Percentiles rank a stretch among this genome's conserved stretches.
These are phyloP conservation scores for Amanita rimosa DNA, from an alignment of 768 basidiomycete genomes.

Conservation along the genomic window DNA sequence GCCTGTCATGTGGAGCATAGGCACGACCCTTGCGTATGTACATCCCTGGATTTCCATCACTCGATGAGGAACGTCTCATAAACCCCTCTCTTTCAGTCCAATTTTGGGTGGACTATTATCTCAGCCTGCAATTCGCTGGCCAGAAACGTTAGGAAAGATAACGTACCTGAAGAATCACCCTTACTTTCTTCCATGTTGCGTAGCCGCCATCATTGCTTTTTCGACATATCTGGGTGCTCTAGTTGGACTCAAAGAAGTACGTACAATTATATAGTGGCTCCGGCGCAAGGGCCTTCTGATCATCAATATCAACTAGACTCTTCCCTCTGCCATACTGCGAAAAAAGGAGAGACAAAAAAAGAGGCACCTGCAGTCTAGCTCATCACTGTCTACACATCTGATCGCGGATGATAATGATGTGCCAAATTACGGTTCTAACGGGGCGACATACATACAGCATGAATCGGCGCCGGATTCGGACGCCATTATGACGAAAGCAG, in stretches of 20 bases:
- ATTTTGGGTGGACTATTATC: constrained; percentile 21
- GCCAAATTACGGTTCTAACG: neutral
- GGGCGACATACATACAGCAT: neutral
- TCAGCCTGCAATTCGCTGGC: constrained; percentile 17
- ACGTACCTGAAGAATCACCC: constrained; percentile 19
- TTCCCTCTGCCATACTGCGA: neutral
- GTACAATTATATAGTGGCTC: neutral
- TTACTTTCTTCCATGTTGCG: constrained; percentile 25
- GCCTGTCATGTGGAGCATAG: constrained; percentile 24
- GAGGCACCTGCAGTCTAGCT: neutral
- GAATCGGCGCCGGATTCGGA: neutral
- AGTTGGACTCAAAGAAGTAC: constrained; percentile 19
- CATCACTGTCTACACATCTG: neutral
- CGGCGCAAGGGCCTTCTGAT: neutral
- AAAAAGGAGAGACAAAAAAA: neutral
- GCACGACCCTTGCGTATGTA: constrained; percentile 19
- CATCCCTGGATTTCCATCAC: neutral
- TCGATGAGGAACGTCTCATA: neutral
- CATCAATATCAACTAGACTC: neutral
- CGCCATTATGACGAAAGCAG: too few species aligned
- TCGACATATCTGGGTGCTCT: constrained; percentile 13
- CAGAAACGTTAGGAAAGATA: constrained; percentile 14
- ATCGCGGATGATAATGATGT: neutral
- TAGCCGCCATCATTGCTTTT: constrained; percentile 14
- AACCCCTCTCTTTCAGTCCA: constrained; percentile 10